Percentiles rank a stretch among this genome's conserved stretches.
Conservation (phyloP, 768 basidiomycete genomes). For the Tremella fuciformis region DNA sequence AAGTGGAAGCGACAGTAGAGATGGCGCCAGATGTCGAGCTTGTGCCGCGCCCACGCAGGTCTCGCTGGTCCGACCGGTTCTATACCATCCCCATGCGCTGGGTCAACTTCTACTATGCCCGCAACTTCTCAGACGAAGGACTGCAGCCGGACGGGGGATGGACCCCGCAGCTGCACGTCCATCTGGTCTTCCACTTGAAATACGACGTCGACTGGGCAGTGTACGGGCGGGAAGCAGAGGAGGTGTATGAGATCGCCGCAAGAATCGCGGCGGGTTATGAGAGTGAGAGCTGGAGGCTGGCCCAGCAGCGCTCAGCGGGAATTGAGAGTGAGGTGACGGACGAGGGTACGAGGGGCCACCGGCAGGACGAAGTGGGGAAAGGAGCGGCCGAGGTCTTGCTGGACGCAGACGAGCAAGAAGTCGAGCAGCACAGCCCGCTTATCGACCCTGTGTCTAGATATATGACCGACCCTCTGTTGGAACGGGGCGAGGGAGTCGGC, state of each 20-base stretch:
- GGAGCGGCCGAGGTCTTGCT: not conserved
- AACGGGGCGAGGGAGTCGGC: not conserved
- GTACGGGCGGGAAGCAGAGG: not conserved
- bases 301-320: not conserved
- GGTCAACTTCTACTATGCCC: slow-evolving; percentile 1
- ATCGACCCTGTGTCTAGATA: too few relatives aligned
- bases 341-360: not conserved
- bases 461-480: not conserved
- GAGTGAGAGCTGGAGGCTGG: not conserved
- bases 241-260: slow-evolving; percentile 1
- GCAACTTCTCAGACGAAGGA: not conserved
- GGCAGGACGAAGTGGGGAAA: not conserved
- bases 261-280: not conserved
- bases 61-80: slow-evolving; percentile 1
- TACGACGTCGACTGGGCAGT: not conserved
- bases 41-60: not conserved
- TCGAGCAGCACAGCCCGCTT: too few relatives aligned
- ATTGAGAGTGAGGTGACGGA: not conserved
- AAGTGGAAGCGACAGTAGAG: too few relatives aligned
- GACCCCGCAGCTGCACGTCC: slow-evolving; percentile 2
- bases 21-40: too few relatives aligned
- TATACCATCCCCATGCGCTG: slow-evolving; percentile 2
- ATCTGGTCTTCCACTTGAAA: not conserved
- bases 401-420: not conserved
- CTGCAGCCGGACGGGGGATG: not conserved